A percentile compares a stretch with the other conserved stretches of the same genome.
phyloP scores from a whole-genome alignment of 495 filamentous ascomycete genomes.

The Thozetella sp. region DNA sequence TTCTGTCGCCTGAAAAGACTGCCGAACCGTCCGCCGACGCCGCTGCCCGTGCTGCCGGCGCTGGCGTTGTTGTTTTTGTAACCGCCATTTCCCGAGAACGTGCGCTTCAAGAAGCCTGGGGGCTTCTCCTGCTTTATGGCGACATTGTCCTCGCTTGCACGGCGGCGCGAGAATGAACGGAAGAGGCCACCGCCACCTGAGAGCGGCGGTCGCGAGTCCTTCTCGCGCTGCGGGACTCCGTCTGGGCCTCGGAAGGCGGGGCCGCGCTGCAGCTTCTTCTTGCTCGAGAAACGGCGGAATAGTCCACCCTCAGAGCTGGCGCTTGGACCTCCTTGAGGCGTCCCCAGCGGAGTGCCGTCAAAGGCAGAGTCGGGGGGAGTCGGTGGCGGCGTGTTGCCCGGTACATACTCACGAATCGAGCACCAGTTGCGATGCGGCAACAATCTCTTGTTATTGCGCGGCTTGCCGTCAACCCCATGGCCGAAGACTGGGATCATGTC shows the following conservation, averaged over 20 bases:
- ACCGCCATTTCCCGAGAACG: conserved; percentile 17
- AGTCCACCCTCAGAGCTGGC: conserved; percentile 19
- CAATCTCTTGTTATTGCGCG: conserved; percentile 88
- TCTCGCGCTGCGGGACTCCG: conserved; percentile 9
- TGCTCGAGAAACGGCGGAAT: conserved; percentile 35
- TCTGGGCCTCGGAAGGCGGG: conserved; percentile 25
- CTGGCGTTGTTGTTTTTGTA: neutral
- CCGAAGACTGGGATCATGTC: conserved; percentile 93
- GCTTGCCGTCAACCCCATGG: conserved; percentile 84
- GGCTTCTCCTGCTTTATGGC: conserved; percentile 52
- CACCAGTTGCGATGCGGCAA: conserved; percentile 93
- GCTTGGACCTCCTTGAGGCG: conserved; percentile 23
- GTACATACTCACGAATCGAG: conserved; percentile 80
- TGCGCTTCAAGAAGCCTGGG: conserved; percentile 64
- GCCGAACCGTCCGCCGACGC: conserved; percentile 25
- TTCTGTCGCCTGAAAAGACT: conserved; percentile 55
- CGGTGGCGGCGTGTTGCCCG: conserved; percentile 71
- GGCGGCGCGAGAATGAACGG: conserved; percentile 39
- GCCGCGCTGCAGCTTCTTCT: conserved; percentile 21
- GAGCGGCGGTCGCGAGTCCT: conserved; percentile 30
- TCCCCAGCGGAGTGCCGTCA: conserved; percentile 29
- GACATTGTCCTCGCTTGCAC: conserved; percentile 42
- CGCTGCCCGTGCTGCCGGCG: conserved; percentile 9
- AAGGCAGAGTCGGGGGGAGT: conserved; percentile 53
- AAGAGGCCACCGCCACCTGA: conserved; percentile 25